Evolutionary conservation across 164 flowering plant species (phyloP).

Genomic region (Chloranthus sessilifolius): DNA sequence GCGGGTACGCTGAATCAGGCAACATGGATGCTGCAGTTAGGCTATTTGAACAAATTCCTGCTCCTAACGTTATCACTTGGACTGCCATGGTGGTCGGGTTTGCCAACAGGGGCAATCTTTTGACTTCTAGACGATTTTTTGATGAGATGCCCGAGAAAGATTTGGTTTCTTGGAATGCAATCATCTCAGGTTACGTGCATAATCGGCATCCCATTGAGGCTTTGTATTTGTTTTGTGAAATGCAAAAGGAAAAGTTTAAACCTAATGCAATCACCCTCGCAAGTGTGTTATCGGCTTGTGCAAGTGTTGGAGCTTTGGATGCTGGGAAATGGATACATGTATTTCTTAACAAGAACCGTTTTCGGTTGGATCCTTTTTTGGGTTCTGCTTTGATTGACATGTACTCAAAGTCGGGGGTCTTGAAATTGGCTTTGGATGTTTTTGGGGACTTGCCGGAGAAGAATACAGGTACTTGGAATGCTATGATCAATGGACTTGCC

Average conservation of each 20-base stretch:
- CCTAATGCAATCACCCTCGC: slow-evolving; percentile 19
- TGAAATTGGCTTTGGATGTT: slow-evolving; percentile 18
- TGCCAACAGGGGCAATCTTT: slow-evolving; percentile 14
- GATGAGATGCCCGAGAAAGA: slow-evolving; percentile 24
- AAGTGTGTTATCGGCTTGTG: slow-evolving; percentile 23
- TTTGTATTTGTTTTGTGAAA: slow-evolving; percentile 12
- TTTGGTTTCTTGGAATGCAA: slow-evolving; percentile 19
- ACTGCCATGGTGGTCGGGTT: slow-evolving; percentile 25
- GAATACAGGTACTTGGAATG: slow-evolving; percentile 24
- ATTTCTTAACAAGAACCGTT: slow-evolving; percentile 15
- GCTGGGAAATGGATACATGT: slow-evolving; percentile 26
- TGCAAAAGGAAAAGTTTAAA: slow-evolving; percentile 19
- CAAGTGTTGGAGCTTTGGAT: slow-evolving; percentile 23
- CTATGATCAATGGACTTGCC: slow-evolving; percentile 29
- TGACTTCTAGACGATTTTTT: slow-evolving; percentile 19
- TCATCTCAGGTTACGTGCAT: slow-evolving; percentile 18
- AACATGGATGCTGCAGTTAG: slow-evolving; percentile 17
- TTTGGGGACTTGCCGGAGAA: slow-evolving; percentile 15
- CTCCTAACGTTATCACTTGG: slow-evolving; percentile 19
- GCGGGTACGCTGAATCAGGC: slow-evolving; percentile 19
- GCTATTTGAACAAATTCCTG: slow-evolving; percentile 15
- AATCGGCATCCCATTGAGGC: slow-evolving; percentile 17
- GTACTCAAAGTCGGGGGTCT: slow-evolving; percentile 26
- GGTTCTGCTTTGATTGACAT: slow-evolving; percentile 29
- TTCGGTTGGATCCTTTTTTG: slow-evolving; percentile 18